Evolutionary conservation across 2,329 filamentous ascomycete species (phyloP).

Genomic region (Claviceps fusiformis): DNA sequence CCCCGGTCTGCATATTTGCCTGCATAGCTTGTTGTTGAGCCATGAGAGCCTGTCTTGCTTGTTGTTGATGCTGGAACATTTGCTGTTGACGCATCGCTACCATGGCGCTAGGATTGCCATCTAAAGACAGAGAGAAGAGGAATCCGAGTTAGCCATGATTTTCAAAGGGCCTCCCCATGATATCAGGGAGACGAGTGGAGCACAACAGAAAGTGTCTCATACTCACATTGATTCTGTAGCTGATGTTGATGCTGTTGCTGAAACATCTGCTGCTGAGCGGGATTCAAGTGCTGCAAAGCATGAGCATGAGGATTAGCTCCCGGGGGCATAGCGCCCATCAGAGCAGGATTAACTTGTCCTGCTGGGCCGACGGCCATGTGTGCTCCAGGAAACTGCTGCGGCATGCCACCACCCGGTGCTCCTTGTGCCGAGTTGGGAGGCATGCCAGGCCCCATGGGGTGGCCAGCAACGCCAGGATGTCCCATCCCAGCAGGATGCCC

Average conservation of each 20-base stretch:
- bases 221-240: constrained; percentile 23
- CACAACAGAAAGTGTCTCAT: neutral
- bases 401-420: constrained; percentile 48
- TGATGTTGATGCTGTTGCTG: constrained; percentile 35
- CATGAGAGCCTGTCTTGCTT: constrained; percentile 38
- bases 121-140: constrained; percentile 10
- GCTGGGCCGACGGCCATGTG: constrained; percentile 61
- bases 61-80: constrained; percentile 39
- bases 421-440: constrained; percentile 57
- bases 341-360: constrained; percentile 57
- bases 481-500: constrained; percentile 60
- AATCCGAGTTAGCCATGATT: neutral
- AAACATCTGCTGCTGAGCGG: constrained; percentile 43
- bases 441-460: constrained; percentile 50
- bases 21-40: constrained; percentile 38
- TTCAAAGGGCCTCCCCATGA: neutral
- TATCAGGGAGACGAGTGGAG: no score
- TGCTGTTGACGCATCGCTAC: constrained; percentile 40
- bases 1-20: constrained; percentile 32
- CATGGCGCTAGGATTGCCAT: constrained; percentile 24
- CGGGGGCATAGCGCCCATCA: constrained; percentile 67
- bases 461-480: constrained; percentile 54
- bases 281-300: constrained; percentile 58
- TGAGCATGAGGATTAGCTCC: constrained; percentile 53
- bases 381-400: constrained; percentile 47